phyloP scores from a whole-genome alignment of 2,329 filamentous ascomycete genomes.

The Herpotrichia juniperi region DNA sequence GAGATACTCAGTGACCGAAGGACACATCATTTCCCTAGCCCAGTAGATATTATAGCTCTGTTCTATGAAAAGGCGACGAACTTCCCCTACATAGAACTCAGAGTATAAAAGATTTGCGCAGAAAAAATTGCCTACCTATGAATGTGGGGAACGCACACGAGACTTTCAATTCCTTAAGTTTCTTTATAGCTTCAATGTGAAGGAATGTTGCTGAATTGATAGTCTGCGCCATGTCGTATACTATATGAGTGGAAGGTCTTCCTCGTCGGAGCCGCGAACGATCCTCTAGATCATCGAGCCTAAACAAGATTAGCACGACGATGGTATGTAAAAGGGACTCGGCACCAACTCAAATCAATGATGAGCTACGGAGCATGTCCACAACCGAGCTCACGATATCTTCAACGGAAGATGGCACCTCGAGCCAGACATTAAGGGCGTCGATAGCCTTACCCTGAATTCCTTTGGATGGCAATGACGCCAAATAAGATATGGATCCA shows the following conservation, averaged over 20 bases:
- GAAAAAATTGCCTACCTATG: too few species aligned
- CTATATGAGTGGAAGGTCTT: slow-evolving; percentile 76
- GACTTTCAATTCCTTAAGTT: too few species aligned
- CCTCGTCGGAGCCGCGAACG: slow-evolving; percentile 61
- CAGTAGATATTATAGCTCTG: too few species aligned
- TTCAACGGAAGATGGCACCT: neutral
- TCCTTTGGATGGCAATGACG: neutral
- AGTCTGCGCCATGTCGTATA: slow-evolving; percentile 82
- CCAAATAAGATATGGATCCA: neutral
- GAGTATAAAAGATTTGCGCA: too few species aligned
- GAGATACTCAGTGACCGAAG: too few species aligned
- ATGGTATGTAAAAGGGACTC: too few species aligned
- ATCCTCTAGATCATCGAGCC: slow-evolving; percentile 79
- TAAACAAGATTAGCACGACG: neutral
- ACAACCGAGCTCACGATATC: neutral
- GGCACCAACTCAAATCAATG: too few species aligned
- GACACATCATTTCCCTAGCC: too few species aligned
- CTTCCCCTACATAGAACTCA: too few species aligned
- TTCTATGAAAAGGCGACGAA: too few species aligned
- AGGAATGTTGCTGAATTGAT: slow-evolving; percentile 73
- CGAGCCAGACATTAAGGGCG: neutral
- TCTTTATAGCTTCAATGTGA: neutral
- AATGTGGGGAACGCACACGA: too few species aligned
- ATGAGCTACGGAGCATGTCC: neutral
- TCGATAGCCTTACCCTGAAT: neutral